Evolutionary conservation across 2,329 filamentous ascomycete species (phyloP).

Genomic region (Ophiostoma angusticollis): DNA sequence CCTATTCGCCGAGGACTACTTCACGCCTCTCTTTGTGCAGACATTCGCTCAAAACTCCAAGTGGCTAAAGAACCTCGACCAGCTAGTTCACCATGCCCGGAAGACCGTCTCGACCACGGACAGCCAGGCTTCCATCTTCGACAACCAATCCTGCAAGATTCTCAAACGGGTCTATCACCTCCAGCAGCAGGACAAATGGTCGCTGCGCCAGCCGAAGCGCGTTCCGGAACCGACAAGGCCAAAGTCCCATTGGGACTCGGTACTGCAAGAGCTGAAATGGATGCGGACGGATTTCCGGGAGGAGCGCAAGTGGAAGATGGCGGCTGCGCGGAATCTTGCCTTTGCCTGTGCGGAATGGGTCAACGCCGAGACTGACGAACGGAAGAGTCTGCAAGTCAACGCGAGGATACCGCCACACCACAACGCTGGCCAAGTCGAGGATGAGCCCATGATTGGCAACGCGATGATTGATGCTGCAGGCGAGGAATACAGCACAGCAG

Average conservation of each 20-base stretch:
- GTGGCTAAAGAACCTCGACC: constrained; percentile 52
- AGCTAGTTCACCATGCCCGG: constrained; percentile 67
- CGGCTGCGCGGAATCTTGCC: constrained; percentile 67
- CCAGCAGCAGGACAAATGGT: constrained; percentile 88
- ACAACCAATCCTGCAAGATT: constrained; percentile 78
- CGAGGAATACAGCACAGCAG: constrained; percentile 24
- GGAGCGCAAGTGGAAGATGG: constrained; percentile 86
- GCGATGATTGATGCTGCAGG: constrained; percentile 13
- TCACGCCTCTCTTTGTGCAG: constrained; percentile 48
- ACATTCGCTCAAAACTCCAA: constrained; percentile 41
- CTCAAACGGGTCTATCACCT: constrained; percentile 78
- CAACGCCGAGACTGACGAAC: constrained; percentile 48
- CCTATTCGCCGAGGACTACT: constrained; percentile 48
- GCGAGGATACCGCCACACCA: constrained; percentile 31
- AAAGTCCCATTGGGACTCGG: constrained; percentile 69
- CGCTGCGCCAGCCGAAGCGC: constrained; percentile 75
- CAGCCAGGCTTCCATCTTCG: constrained; percentile 68
- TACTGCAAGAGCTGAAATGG: constrained; percentile 91
- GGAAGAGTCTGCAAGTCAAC: constrained; percentile 55
- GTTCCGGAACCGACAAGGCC: constrained; percentile 67
- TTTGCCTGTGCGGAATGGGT: constrained; percentile 77
- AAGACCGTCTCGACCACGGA: constrained; percentile 85
- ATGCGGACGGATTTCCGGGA: constrained; percentile 94
- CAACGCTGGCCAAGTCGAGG: constrained; percentile 5
- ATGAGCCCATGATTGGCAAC: constrained; percentile 12